Evolutionary conservation across 1,284 basidiomycete genomes (phyloP), one percentile per base, ranked within the genome.

Genomic region (Cryptococcus sp.): DNA sequence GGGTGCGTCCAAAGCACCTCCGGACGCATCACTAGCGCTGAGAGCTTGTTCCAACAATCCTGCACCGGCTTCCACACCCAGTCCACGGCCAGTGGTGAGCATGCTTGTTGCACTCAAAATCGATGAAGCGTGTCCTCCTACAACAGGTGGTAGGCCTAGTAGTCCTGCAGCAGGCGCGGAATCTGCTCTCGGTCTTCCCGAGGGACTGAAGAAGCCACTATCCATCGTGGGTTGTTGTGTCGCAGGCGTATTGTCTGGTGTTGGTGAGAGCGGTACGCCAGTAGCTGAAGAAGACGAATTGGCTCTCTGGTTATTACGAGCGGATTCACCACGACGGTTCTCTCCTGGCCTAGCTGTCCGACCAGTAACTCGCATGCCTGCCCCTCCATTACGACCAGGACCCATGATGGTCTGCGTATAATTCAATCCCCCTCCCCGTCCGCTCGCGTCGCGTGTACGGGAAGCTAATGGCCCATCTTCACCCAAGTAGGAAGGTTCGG

Each of bases 361-460:
- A 0, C 72, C 73, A 5, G 66, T 60, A 5, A 89, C 86, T 22
- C 88, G 82, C 78, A 90, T 83, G 0, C 89, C 89, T 1, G 86
- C 75, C 0, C 82, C 86, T 4, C 86, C 86, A 0, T 81, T 80
- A 34, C 82, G 73, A 1, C 75, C 81, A 16, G 82, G 81, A 2
- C 84, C 88, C 82, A 93, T 87, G 68, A 95, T 94, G 0, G 92
- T 95, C 67, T 88, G 86, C 5, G 88, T 89, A 72, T 93, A 88
- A 67, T 87, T 89, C 61, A 94, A 81, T 4, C 84, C 82, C 0
- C 80, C 0, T 86, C 85, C 17, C 68, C 72, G 26, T 64, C 62
- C 26, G 57, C 57, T 38, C 64, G 51, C 49, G 22, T 50, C 29
- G 43, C 53, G 48, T 17, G 7, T 20, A 11, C 46, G 40, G 8